Percentiles rank a stretch among this genome's conserved stretches.
Conservation (phyloP, 2,329 filamentous ascomycete species). For the Epichloe amarillans region DNA sequence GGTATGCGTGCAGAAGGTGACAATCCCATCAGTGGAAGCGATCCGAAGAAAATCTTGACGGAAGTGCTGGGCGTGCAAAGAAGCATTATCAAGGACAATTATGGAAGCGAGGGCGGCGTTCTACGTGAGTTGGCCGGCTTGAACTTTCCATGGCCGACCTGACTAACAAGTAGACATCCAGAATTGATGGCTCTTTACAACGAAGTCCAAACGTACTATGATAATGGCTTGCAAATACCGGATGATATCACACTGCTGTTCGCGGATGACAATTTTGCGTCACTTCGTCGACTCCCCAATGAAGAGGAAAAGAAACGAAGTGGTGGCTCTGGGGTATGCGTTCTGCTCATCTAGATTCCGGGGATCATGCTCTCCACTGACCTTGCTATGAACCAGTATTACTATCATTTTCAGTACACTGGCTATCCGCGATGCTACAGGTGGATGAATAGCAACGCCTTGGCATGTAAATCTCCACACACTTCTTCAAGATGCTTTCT, state of each 20-base stretch:
- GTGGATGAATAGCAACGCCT: conserved; percentile 48
- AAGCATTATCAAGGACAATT: conserved; percentile 36
- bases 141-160: not conserved
- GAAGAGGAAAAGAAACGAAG: conserved; percentile 35
- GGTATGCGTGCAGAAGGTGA: conserved; percentile 49
- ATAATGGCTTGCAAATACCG: conserved; percentile 43
- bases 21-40: conserved; percentile 33
- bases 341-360: not conserved
- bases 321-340: conserved; percentile 41
- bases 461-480: conserved; percentile 20
- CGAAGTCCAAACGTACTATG: conserved; percentile 50
- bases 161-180: conserved; percentile 8
- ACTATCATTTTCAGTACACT: conserved; percentile 49
- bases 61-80: conserved; percentile 42
- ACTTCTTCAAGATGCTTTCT: not conserved
- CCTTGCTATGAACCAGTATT: conserved; percentile 18
- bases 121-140: conserved; percentile 19
- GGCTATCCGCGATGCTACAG: conserved; percentile 47
- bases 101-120: conserved; percentile 29
- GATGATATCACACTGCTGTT: conserved; percentile 50
- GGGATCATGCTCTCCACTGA: not conserved
- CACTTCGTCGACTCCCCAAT: conserved; percentile 42
- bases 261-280: conserved; percentile 50
- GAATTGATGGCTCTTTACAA: conserved; percentile 55
- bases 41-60: conserved; percentile 37